phyloP scores from a whole-genome alignment of 257 asterid species.

The Solanum ahanhuiri region DNA sequence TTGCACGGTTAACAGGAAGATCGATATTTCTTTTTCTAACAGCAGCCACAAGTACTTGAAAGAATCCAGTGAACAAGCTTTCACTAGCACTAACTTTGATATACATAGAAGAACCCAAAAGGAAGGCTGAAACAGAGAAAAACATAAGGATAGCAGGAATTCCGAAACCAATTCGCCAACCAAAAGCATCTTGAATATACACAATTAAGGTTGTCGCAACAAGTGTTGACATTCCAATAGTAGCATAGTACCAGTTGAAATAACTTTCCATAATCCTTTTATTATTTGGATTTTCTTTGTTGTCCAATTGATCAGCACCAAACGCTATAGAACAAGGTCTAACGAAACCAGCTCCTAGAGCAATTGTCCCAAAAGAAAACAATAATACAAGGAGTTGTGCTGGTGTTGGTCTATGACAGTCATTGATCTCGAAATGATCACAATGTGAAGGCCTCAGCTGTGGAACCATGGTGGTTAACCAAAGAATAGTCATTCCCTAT shows the following conservation, averaged over 20 bases:
- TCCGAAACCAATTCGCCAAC: slow-evolving; percentile 15
- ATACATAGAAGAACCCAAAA: slow-evolving; percentile 5
- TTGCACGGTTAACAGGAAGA: neutral
- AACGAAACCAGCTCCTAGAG: slow-evolving; percentile 14
- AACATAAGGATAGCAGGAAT: slow-evolving; percentile 8
- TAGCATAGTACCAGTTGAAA: slow-evolving; percentile 10
- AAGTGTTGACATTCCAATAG: slow-evolving; percentile 1
- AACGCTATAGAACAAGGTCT: slow-evolving; percentile 16
- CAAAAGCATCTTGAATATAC: slow-evolving; percentile 15
- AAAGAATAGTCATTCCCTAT: slow-evolving; percentile 6
- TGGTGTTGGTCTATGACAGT: neutral
- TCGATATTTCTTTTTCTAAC: slow-evolving; percentile 4
- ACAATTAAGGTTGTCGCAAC: slow-evolving; percentile 8
- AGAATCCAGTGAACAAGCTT: slow-evolving; percentile 11
- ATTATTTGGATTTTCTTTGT: neutral
- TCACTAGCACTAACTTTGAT: slow-evolving; percentile 1
- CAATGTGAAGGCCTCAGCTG: slow-evolving; percentile 2
- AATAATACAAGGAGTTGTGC: neutral
- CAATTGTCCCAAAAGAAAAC: neutral
- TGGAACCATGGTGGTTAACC: slow-evolving; percentile 9
- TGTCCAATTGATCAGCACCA: neutral
- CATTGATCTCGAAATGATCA: neutral
- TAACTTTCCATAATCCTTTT: neutral
- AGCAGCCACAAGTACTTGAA: slow-evolving; percentile 13
- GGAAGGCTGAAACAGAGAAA: slow-evolving; percentile 8